Evolutionary conservation across 306 rosid species (phyloP).

Genomic region (Hylodesmum podocarpum): DNA sequence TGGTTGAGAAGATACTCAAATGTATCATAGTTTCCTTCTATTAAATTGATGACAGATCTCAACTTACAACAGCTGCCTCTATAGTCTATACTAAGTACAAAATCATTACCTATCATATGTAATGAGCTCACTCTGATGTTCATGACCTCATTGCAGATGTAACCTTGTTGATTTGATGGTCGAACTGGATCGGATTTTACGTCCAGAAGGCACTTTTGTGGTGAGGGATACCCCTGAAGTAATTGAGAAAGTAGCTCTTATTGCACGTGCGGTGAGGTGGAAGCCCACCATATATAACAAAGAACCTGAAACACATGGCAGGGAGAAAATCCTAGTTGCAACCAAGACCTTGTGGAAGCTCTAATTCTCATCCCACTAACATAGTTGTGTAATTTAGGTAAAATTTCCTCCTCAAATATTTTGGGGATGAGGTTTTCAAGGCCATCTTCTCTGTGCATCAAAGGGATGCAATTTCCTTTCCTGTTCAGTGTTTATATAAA

Average conservation of each 20-base stretch:
- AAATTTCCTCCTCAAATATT: conserved; percentile 27
- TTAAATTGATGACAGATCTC: neutral
- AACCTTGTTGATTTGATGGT: conserved; percentile 92
- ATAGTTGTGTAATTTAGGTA: conserved; percentile 40
- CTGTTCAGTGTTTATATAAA: conserved; percentile 44
- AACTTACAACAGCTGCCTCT: neutral
- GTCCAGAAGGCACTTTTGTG: conserved; percentile 87
- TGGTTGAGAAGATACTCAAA: neutral
- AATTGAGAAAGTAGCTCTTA: conserved; percentile 68
- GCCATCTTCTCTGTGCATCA: conserved; percentile 43
- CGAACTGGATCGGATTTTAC: conserved; percentile 86
- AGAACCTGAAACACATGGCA: conserved; percentile 76
- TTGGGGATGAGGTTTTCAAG: conserved; percentile 18
- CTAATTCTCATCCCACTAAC: conserved; percentile 53
- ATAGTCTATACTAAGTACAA: neutral
- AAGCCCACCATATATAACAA: conserved; percentile 55
- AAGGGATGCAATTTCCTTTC: conserved; percentile 41
- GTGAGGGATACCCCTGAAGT: conserved; percentile 81
- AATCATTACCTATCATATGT: neutral
- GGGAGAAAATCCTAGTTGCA: conserved; percentile 78
- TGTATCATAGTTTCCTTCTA: neutral
- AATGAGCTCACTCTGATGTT: neutral
- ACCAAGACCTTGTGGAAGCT: conserved; percentile 74
- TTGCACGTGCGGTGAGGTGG: conserved; percentile 82
- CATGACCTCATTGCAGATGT: conserved; percentile 56